These are phyloP conservation scores for Populus euphratica DNA, from an alignment of 345 rosid species.

Conservation along the genomic window DNA sequence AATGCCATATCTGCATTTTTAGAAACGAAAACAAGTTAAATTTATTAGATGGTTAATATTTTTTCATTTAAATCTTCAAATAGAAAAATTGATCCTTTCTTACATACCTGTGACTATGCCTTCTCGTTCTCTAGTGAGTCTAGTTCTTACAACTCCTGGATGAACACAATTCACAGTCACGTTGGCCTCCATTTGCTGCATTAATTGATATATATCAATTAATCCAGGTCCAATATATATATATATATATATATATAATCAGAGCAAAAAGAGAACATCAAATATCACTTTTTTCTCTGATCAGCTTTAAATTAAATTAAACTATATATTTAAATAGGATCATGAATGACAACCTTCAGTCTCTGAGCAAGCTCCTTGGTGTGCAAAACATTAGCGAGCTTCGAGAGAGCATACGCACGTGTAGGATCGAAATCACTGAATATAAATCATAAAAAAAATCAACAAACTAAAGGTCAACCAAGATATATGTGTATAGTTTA, in stretches of 20 bases:
- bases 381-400: slow-evolving; percentile 95
- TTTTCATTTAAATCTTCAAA: background rate
- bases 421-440: slow-evolving; percentile 78
- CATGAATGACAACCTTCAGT: slow-evolving; percentile 49
- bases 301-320: background rate
- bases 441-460: background rate
- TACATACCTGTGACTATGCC: slow-evolving; percentile 70
- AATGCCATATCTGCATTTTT: slow-evolving; percentile 62
- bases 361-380: slow-evolving; percentile 82
- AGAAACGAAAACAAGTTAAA: background rate
- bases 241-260: background rate
- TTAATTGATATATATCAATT: background rate
- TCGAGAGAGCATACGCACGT: slow-evolving; percentile 99
- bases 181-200: slow-evolving; percentile 75
- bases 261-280: slow-evolving; percentile 29
- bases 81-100: background rate
- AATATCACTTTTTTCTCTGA: slow-evolving; percentile 17
- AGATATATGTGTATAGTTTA: background rate
- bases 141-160: slow-evolving; percentile 89
- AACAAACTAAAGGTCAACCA: slow-evolving; percentile 29
- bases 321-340: background rate
- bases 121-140: slow-evolving; percentile 89
- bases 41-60: background rate
- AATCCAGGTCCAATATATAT: background rate
- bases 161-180: slow-evolving; percentile 89